A percentile compares a stretch with the other conserved stretches of the same genome.
Conservation (phyloP, 176 grass and related monocot species). For the Triticum monococcum region DNA sequence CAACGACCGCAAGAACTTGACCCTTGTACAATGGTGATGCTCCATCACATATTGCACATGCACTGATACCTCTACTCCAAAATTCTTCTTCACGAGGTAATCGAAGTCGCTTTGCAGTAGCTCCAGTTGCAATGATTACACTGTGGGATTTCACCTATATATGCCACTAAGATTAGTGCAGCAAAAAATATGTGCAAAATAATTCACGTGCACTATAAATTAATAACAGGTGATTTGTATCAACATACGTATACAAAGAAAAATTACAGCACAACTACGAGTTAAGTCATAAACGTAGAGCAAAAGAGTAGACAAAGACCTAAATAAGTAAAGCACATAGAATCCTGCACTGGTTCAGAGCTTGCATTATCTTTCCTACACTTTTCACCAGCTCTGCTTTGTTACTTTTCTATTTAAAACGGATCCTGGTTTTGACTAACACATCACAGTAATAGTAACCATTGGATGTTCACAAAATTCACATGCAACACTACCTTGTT, state of each 20-base stretch:
- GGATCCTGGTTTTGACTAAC: background rate
- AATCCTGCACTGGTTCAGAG: background rate
- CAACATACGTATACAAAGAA: background rate
- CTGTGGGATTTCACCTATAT: constrained; percentile 83
- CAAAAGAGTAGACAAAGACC: background rate
- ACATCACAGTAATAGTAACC: background rate
- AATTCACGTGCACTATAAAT: background rate
- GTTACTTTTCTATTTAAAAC: background rate
- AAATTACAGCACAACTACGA: background rate
- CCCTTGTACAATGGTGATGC: constrained; percentile 88
- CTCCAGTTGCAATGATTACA: constrained; percentile 95
- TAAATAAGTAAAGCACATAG: constrained; percentile 15
- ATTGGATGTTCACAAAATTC: background rate
- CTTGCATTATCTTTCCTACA: background rate
- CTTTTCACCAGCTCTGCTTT: background rate
- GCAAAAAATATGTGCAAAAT: background rate
- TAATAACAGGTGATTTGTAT: background rate
- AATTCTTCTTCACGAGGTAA: constrained; percentile 97
- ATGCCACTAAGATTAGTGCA: constrained; percentile 22
- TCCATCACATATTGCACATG: constrained; percentile 98
- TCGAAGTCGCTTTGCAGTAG: constrained; percentile 68
- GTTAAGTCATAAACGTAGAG: background rate
- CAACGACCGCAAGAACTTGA: constrained; percentile 91
- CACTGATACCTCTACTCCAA: constrained; percentile 99
- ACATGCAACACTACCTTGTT: background rate